Conservation (phyloP, 1,284 basidiomycete genomes). For the Dichomitus squalens region DNA sequence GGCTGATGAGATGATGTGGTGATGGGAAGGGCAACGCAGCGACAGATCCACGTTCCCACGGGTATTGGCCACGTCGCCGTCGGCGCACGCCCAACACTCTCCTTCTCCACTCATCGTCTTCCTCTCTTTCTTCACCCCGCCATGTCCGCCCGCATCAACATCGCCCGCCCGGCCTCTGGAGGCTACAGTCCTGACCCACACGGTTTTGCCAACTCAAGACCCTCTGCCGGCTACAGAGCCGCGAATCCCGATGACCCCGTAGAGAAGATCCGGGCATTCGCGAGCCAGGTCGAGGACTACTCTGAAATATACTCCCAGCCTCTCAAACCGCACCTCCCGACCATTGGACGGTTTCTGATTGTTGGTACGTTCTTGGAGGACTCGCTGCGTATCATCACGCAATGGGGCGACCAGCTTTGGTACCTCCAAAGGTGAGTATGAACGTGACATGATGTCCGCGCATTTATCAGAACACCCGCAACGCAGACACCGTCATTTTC, state of each 20-base stretch:
- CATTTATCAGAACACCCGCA: slow-evolving; percentile 1
- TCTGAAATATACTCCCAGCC: slow-evolving; percentile 95
- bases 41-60: slow-evolving; percentile 30
- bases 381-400: slow-evolving; percentile 89
- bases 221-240: slow-evolving; percentile 70
- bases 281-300: slow-evolving; percentile 87
- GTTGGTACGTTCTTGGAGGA: slow-evolving; percentile 99
- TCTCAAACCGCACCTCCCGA: slow-evolving; percentile 92
- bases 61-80: slow-evolving; percentile 34
- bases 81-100: slow-evolving; percentile 1
- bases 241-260: slow-evolving; percentile 82
- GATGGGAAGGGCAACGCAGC: slow-evolving; percentile 19
- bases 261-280: slow-evolving; percentile 80
- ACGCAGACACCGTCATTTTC: slow-evolving; percentile 87
- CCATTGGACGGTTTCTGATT: slow-evolving; percentile 95
- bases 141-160: slow-evolving; percentile 85
- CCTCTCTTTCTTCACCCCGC: slow-evolving; percentile 28
- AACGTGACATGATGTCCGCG: slow-evolving; percentile 10
- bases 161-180: slow-evolving; percentile 68
- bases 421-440: slow-evolving; percentile 85
- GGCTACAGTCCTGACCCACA: slow-evolving; percentile 66
- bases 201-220: slow-evolving; percentile 68
- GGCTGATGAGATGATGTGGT: slow-evolving; percentile 23
- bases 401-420: slow-evolving; percentile 97
- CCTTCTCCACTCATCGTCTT: slow-evolving; percentile 13